phyloP scores from a whole-genome alignment of 164 flowering plant genomes.

The Saururus chinensis region DNA sequence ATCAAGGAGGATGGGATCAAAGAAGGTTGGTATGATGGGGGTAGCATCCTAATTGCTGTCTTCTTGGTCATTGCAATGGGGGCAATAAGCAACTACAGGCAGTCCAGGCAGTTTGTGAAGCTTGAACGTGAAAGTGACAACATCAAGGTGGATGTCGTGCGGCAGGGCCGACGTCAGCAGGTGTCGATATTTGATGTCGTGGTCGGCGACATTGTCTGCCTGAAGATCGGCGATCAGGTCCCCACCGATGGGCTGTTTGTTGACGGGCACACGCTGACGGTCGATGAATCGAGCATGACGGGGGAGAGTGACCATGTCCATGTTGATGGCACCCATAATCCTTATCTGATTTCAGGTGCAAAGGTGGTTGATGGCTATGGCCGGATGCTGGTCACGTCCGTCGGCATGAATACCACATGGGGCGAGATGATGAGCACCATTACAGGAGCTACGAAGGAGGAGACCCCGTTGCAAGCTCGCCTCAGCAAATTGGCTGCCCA shows the following conservation, averaged over 20 bases:
- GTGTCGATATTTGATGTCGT: slow-evolving; percentile 18
- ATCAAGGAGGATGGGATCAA: slow-evolving; percentile 15
- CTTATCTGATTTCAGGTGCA: slow-evolving; percentile 54
- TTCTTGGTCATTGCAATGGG: slow-evolving; percentile 32
- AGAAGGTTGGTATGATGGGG: slow-evolving; percentile 17
- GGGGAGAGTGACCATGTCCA: slow-evolving; percentile 62
- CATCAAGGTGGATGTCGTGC: slow-evolving; percentile 18
- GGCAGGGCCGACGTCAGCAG: slow-evolving; percentile 22
- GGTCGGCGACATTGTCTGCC: slow-evolving; percentile 56
- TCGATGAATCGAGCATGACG: slow-evolving; percentile 75
- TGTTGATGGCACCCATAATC: slow-evolving; percentile 27
- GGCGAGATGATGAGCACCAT: neutral
- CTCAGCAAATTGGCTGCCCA: slow-evolving; percentile 49
- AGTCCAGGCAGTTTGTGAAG: slow-evolving; percentile 27
- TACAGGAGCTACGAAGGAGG: slow-evolving; percentile 10
- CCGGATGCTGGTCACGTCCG: slow-evolving; percentile 48
- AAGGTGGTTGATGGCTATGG: slow-evolving; percentile 58
- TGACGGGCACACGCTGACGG: slow-evolving; percentile 42
- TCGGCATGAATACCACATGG: slow-evolving; percentile 32
- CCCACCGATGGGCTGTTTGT: slow-evolving; percentile 68
- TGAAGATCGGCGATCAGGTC: slow-evolving; percentile 60
- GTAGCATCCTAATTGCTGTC: slow-evolving; percentile 10
- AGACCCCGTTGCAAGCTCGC: slow-evolving; percentile 51
- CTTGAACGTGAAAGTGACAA: slow-evolving; percentile 5
- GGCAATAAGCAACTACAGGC: slow-evolving; percentile 22